These are phyloP conservation scores for Sphaerosporella brunnea DNA, from an alignment of 495 filamentous ascomycete genomes.

Conservation along the genomic window DNA sequence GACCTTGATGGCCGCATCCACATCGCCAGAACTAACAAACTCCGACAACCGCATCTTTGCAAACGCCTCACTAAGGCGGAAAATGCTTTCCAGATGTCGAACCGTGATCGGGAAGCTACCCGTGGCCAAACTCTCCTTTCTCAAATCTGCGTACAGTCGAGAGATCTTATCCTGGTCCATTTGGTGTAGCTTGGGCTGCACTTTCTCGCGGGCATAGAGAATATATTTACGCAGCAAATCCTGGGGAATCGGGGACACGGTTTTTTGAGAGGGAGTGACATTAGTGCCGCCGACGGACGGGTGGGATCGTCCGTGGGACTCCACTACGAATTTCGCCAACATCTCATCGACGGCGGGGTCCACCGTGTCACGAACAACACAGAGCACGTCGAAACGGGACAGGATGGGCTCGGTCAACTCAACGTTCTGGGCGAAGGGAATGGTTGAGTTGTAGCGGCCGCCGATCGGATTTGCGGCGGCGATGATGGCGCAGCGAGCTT, in stretches of 20 bases:
- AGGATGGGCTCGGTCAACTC: conserved; percentile 94
- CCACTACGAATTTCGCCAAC: conserved; percentile 85
- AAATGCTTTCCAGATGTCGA: conserved; percentile 94
- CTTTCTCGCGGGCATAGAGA: conserved; percentile 80
- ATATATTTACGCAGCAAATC: conserved; percentile 93
- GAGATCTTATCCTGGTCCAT: conserved; percentile 98
- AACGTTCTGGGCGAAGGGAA: conserved; percentile 88
- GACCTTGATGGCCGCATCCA: conserved; percentile 92
- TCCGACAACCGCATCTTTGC: conserved; percentile 94
- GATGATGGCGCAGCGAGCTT: conserved; percentile 94
- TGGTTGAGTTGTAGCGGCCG: conserved; percentile 89
- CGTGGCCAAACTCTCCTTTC: conserved; percentile 75
- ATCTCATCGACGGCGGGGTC: conserved; percentile 91
- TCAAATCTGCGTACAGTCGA: conserved; percentile 87
- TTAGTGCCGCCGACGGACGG: conserved; percentile 30
- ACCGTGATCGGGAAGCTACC: conserved; percentile 97
- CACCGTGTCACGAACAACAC: conserved; percentile 93
- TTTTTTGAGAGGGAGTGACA: conserved; percentile 9
- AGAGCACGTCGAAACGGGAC: conserved; percentile 96
- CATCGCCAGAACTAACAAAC: conserved; percentile 73
- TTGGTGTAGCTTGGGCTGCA: conserved; percentile 82
- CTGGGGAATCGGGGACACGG: conserved; percentile 47
- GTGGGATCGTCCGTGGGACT: conserved; percentile 79
- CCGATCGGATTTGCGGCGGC: conserved; percentile 95
- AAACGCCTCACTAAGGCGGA: conserved; percentile 87